These are phyloP conservation scores for Adiantum capillusveneris DNA, from an alignment of 75 land plant species.

Conservation along the genomic window DNA sequence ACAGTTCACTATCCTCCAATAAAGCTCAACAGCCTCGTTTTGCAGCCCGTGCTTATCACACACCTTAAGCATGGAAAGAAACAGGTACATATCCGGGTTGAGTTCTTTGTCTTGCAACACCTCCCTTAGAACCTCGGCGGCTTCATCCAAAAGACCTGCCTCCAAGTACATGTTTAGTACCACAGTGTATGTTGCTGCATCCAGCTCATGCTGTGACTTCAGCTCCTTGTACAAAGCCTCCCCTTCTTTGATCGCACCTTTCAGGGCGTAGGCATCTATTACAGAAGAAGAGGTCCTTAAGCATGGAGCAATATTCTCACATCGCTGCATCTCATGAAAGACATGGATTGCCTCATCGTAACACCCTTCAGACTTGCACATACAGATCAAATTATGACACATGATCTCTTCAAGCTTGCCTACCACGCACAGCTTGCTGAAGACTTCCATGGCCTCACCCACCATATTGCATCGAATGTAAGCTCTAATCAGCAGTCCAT, in stretches of 20 bases:
- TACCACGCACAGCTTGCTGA: constrained; percentile 21
- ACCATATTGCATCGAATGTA: constrained; percentile 49
- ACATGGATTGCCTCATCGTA: constrained; percentile 58
- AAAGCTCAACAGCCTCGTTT: constrained; percentile 48
- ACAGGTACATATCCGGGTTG: constrained; percentile 55
- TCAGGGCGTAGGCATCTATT: constrained; percentile 53
- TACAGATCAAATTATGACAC: constrained; percentile 70
- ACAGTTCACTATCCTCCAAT: constrained; percentile 46
- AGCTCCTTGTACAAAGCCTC: constrained; percentile 39
- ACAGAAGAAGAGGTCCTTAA: constrained; percentile 58
- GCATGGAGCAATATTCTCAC: constrained; percentile 29
- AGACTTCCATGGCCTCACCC: constrained; percentile 50
- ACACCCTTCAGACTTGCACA: constrained; percentile 60
- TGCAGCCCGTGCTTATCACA: constrained; percentile 52
- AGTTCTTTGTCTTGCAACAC: constrained; percentile 53
- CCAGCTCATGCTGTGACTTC: constrained; percentile 56
- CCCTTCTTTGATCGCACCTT: constrained; percentile 25
- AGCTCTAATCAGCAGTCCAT: constrained; percentile 41
- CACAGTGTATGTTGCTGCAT: constrained; percentile 50
- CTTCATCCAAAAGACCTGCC: constrained; percentile 44
- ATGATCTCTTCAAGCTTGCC: constrained; percentile 35
- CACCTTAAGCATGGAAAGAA: constrained; percentile 66
- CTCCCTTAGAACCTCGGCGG: constrained; percentile 41
- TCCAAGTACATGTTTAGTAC: constrained; percentile 68
- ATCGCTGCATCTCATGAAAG: constrained; percentile 43